Percentiles rank a stretch among this genome's conserved stretches.
Evolutionary conservation across 306 rosid genomes (phyloP).

Genomic region (Cucurbita ficifolia): DNA sequence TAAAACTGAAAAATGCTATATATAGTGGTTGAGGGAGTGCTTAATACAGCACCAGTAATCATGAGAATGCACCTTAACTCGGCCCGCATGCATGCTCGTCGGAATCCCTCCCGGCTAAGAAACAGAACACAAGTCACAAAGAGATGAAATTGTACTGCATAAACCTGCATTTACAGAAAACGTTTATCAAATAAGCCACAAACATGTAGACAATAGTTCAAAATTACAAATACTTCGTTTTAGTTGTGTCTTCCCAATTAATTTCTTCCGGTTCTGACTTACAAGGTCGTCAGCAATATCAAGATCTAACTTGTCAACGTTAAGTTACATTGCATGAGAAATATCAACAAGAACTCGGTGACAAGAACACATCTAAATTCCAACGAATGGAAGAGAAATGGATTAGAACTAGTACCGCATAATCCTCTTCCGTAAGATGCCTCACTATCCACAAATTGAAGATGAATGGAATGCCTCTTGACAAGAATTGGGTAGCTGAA

Average conservation of each 20-base stretch:
- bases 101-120: slow-evolving; percentile 95
- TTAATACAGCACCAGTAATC: neutral
- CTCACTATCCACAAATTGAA: slow-evolving; percentile 90
- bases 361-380: neutral
- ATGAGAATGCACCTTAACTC: slow-evolving; percentile 48
- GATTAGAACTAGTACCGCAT: slow-evolving; percentile 38
- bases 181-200: neutral
- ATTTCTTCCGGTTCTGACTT: neutral
- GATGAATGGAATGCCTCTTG: slow-evolving; percentile 85
- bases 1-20: neutral
- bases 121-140: slow-evolving; percentile 77
- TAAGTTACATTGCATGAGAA: neutral
- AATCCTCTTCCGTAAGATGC: slow-evolving; percentile 75
- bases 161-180: slow-evolving; percentile 31
- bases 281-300: neutral
- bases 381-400: neutral
- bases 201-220: neutral
- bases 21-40: neutral
- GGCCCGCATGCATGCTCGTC: slow-evolving; percentile 77
- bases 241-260: neutral
- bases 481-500: slow-evolving; percentile 84
- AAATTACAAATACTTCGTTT: neutral
- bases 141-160: slow-evolving; percentile 89
- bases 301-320: neutral
- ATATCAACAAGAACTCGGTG: neutral